Conservation (phyloP, 805 yeast species). For the Kodamaea fukazawae region DNA sequence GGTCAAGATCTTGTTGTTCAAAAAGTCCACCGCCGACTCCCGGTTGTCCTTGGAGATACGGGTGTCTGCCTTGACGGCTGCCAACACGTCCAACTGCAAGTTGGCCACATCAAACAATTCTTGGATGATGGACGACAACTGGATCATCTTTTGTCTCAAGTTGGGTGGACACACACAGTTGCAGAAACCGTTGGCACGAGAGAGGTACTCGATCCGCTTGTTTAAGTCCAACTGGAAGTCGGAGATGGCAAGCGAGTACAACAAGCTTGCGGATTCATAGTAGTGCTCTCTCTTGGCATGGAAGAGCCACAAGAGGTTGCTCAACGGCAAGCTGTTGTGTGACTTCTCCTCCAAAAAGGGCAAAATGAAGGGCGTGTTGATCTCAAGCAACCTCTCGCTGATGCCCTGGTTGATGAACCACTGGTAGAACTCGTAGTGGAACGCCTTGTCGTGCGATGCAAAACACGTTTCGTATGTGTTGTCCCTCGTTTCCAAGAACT, state of each 20-base stretch:
- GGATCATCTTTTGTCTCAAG: conserved; percentile 72
- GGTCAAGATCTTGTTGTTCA: conserved; percentile 64
- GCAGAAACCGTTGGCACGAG: conserved; percentile 91
- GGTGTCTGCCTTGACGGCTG: conserved; percentile 48
- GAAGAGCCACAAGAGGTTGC: conserved; percentile 84
- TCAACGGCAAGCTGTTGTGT: conserved; percentile 61
- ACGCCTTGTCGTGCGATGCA: conserved; percentile 72
- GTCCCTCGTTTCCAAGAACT: conserved; percentile 60
- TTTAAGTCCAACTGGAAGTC: conserved; percentile 65
- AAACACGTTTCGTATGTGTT: conserved; percentile 73
- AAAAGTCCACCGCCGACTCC: conserved; percentile 46
- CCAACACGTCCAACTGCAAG: conserved; percentile 67
- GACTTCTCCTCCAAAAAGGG: conserved; percentile 73
- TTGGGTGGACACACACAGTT: conserved; percentile 78
- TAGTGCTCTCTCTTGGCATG: conserved; percentile 79
- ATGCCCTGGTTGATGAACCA: conserved; percentile 83
- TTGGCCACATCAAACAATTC: conserved; percentile 85
- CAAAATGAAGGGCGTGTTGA: conserved; percentile 78
- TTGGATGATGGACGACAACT: conserved; percentile 63
- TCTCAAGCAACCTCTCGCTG: conserved; percentile 71
- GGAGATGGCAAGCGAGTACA: conserved; percentile 68
- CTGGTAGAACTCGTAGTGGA: conserved; percentile 88
- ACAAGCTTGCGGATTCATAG: conserved; percentile 76
- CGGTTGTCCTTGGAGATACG: conserved; percentile 50
- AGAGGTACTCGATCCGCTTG: conserved; percentile 80